Evolutionary conservation across 805 yeast genomes (phyloP).

Genomic region (Lachancea thermotolerans): DNA sequence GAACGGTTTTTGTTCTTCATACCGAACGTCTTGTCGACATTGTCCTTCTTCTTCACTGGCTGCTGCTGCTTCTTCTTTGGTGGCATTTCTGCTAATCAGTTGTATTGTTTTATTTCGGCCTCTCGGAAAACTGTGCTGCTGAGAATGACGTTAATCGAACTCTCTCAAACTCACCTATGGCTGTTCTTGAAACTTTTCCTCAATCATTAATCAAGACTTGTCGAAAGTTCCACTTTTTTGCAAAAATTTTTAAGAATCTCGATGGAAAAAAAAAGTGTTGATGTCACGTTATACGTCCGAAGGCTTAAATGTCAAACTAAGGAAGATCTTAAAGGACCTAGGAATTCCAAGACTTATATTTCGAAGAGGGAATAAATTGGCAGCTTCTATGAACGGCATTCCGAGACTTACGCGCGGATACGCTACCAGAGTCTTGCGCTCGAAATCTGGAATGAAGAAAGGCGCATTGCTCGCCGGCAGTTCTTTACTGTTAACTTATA

Average conservation of each 20-base stretch:
- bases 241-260: background rate
- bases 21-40: constrained; percentile 90
- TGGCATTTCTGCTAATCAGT: constrained; percentile 47
- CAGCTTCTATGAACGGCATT: background rate
- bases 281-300: background rate
- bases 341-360: too few species aligned
- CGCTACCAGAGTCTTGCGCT: background rate
- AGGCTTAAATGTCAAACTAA: background rate
- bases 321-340: too few species aligned
- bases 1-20: constrained; percentile 93
- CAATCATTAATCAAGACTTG: too few species aligned
- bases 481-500: constrained; percentile 6
- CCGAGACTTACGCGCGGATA: background rate
- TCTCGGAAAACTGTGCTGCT: too few species aligned
- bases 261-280: background rate
- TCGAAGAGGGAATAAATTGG: background rate
- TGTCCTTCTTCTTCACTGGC: constrained; percentile 56
- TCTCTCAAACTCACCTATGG: background rate
- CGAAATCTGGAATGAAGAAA: background rate
- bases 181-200: too few species aligned
- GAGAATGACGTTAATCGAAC: background rate
- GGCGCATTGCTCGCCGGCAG: constrained; percentile 2
- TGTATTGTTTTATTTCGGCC: background rate
- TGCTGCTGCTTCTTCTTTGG: constrained; percentile 47
- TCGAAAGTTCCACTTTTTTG: background rate